Evolutionary conservation across 2,329 filamentous ascomycete species (phyloP).

Genomic region (Tolypocladium album): DNA sequence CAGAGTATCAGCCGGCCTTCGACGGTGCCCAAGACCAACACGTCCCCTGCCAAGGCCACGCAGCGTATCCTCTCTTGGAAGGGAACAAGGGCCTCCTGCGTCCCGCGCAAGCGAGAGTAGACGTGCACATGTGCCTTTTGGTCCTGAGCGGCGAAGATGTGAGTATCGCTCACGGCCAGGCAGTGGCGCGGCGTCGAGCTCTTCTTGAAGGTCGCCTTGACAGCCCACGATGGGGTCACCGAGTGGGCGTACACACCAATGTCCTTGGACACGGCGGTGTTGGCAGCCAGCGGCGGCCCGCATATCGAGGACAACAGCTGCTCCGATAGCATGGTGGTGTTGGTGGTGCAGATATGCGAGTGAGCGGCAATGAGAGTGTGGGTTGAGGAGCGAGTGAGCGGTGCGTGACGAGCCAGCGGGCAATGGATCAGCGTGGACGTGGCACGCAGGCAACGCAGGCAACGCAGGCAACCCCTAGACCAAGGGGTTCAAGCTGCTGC

Average conservation of each 20-base stretch:
- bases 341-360: not conserved
- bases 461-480: not conserved
- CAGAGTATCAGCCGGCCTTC: conserved; percentile 82
- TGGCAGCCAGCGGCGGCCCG: conserved; percentile 47
- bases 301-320: conserved; percentile 48
- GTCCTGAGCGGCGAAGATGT: conserved; percentile 84
- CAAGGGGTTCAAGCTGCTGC: too few species aligned
- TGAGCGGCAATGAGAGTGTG: not conserved
- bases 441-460: too few species aligned
- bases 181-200: conserved; percentile 71
- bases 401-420: not conserved
- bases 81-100: conserved; percentile 78
- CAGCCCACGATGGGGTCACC: conserved; percentile 64
- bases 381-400: not conserved
- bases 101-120: conserved; percentile 73
- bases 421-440: not conserved
- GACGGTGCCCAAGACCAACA: conserved; percentile 71
- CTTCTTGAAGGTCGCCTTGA: conserved; percentile 80
- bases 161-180: conserved; percentile 67
- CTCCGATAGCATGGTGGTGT: conserved; percentile 42
- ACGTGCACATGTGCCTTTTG: conserved; percentile 91
- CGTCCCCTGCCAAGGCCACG: conserved; percentile 58
- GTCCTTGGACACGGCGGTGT: conserved; percentile 60
- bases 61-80: conserved; percentile 82
- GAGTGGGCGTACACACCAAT: conserved; percentile 81